Evolutionary conservation across 176 grass and related monocot species (phyloP).

Genomic region (Rhynchospora tenuis): DNA sequence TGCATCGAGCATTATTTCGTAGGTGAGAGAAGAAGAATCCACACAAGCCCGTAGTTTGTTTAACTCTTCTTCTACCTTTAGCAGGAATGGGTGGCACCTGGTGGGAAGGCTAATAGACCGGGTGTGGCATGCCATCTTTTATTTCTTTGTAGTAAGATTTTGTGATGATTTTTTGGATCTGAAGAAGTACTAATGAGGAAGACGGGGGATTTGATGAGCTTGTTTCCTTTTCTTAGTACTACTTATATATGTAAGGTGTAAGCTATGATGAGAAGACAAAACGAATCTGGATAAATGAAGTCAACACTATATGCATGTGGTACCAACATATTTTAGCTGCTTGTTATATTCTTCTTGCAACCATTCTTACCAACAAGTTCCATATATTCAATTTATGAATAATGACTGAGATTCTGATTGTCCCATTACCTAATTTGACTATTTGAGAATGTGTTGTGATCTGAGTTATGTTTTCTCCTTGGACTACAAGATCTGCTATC

Average conservation of each 20-base stretch:
- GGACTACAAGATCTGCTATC: too few species aligned
- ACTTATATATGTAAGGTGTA: not conserved
- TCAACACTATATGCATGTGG: not conserved
- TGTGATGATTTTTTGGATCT: too few species aligned
- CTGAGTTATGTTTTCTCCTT: too few species aligned
- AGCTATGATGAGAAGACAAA: not conserved
- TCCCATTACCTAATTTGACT: too few species aligned
- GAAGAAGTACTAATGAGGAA: not conserved
- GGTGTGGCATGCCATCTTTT: too few species aligned
- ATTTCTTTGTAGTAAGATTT: too few species aligned
- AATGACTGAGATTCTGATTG: too few species aligned
- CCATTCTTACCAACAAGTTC: not conserved
- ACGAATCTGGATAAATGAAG: not conserved
- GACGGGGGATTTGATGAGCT: not conserved
- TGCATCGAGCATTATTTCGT: not conserved
- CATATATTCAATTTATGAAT: too few species aligned
- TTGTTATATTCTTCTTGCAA: not conserved
- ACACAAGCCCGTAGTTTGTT: conserved; percentile 16
- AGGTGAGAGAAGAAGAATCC: not conserved
- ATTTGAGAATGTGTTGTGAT: too few species aligned
- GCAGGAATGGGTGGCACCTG: too few species aligned
- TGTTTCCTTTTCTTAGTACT: not conserved
- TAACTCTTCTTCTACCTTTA: too few species aligned
- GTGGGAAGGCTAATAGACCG: too few species aligned
- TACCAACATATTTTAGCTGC: not conserved